phyloP scores from a whole-genome alignment of 169 alveolate genomes.

The Plasmodium reichenowi region DNA sequence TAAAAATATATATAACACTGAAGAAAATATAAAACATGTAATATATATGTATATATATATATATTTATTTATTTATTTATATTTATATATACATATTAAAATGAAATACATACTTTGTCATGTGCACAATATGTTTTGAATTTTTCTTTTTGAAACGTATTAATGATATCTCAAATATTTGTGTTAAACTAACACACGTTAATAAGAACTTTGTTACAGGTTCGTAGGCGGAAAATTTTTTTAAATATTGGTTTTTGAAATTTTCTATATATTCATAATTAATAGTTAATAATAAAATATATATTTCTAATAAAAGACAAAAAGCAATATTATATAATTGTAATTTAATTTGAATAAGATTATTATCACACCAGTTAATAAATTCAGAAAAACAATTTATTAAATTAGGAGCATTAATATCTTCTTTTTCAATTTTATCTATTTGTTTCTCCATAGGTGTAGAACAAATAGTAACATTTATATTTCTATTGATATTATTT shows the following conservation, averaged over 20 bases:
- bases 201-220: constrained; percentile 56
- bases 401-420: constrained; percentile 17
- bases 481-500: constrained; percentile 70
- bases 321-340: constrained; percentile 68
- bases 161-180: constrained; percentile 68
- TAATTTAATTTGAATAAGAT: constrained; percentile 62
- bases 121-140: constrained; percentile 56
- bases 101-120: constrained; percentile 47
- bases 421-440: constrained; percentile 36
- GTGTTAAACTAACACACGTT: constrained; percentile 67
- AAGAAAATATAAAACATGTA: neutral
- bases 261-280: constrained; percentile 17
- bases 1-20: neutral
- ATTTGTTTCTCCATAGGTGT: constrained; percentile 20
- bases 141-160: constrained; percentile 72
- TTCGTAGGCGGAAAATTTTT: constrained; percentile 54
- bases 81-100: neutral
- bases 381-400: constrained; percentile 43
- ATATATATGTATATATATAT: neutral
- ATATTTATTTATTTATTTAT: neutral
- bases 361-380: constrained; percentile 75
- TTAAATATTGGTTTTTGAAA: constrained; percentile 71
- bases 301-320: constrained; percentile 60
- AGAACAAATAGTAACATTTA: constrained; percentile 51
- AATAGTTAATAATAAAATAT: constrained; percentile 55